Percentiles rank a stretch among this genome's conserved stretches.
Conservation (phyloP, 495 filamentous ascomycete species). For the Sordaria brevicollis region DNA sequence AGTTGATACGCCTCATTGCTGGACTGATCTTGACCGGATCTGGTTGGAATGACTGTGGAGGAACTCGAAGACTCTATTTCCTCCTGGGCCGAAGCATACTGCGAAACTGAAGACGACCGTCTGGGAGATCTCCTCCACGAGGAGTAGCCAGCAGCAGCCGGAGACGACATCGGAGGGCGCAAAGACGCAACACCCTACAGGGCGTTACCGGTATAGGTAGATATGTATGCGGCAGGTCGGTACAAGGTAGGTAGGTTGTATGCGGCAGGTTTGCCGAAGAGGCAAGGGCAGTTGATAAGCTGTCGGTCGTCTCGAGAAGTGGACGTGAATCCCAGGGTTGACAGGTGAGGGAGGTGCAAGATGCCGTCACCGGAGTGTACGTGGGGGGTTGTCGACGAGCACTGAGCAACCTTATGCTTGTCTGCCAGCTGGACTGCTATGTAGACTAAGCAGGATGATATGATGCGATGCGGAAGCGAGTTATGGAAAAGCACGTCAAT, state of each 20-base stretch:
- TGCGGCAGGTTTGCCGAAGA: not conserved
- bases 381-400: not conserved
- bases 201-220: not conserved
- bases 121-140: conserved; percentile 26
- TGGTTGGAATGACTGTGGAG: conserved; percentile 9
- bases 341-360: not conserved
- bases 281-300: not conserved
- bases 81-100: conserved; percentile 14
- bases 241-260: not conserved
- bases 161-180: conserved; percentile 19
- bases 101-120: conserved; percentile 25
- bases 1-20: conserved; percentile 21
- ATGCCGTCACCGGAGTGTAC: not conserved
- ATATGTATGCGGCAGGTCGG: not conserved
- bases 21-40: not conserved
- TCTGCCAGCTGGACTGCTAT: not conserved
- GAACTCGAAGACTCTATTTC: conserved; percentile 8
- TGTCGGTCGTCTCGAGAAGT: not conserved
- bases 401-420: not conserved
- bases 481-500: not conserved
- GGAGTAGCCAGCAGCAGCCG: conserved; percentile 23
- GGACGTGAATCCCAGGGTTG: not conserved
- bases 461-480: not conserved
- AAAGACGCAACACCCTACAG: not conserved
- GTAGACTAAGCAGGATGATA: not conserved